These are phyloP conservation scores for Stramenopiles sp. DNA, from an alignment of 352 stramenopile genomes.

Conservation along the genomic window DNA sequence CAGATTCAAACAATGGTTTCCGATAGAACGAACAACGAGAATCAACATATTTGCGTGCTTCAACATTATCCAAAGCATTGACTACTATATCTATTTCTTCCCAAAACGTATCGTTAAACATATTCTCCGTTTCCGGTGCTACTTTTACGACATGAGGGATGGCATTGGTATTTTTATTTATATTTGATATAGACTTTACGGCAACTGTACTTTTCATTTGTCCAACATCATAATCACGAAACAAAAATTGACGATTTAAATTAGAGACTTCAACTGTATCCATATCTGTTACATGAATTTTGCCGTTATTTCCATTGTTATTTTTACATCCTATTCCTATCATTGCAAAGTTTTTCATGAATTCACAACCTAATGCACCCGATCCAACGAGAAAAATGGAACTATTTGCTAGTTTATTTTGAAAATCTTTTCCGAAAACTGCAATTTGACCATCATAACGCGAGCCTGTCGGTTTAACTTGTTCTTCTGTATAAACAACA, in stretches of 20 bases:
- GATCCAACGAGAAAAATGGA: slow-evolving; percentile 92
- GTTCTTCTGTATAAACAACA: not conserved
- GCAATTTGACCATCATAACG: slow-evolving; percentile 78
- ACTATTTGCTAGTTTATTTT: slow-evolving; percentile 48
- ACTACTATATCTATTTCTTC: slow-evolving; percentile 78
- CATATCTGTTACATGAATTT: slow-evolving; percentile 93
- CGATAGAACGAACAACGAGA: slow-evolving; percentile 75
- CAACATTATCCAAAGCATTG: slow-evolving; percentile 94
- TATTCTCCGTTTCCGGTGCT: slow-evolving; percentile 74
- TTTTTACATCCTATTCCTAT: slow-evolving; percentile 81
- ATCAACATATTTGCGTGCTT: slow-evolving; percentile 94
- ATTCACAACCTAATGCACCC: slow-evolving; percentile 97
- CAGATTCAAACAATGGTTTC: slow-evolving; percentile 92
- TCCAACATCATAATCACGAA: slow-evolving; percentile 87
- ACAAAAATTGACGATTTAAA: slow-evolving; percentile 94
- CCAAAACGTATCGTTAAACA: slow-evolving; percentile 97
- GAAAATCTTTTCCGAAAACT: slow-evolving; percentile 52
- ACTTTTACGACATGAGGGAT: slow-evolving; percentile 50
- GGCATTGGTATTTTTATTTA: slow-evolving; percentile 87
- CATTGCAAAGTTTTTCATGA: slow-evolving; percentile 99
- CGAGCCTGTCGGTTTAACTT: slow-evolving; percentile 22
- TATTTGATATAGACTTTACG: slow-evolving; percentile 61
- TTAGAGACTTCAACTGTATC: slow-evolving; percentile 98
- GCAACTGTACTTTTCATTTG: slow-evolving; percentile 78
- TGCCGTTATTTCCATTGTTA: slow-evolving; percentile 22